Conservation (phyloP, 83 land plant genomes). For the Picea mariana region DNA sequence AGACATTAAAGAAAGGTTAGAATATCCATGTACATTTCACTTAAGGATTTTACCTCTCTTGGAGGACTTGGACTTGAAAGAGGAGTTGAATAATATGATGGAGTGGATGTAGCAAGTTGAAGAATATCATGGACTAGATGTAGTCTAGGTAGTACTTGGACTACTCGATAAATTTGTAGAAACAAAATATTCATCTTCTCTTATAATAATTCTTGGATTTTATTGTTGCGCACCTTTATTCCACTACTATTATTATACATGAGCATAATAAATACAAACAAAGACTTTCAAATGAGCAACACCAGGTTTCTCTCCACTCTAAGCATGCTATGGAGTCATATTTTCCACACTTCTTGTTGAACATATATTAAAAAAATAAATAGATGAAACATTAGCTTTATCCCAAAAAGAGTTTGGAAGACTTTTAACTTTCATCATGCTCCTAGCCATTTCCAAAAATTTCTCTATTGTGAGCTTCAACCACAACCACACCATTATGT, state of each 20-base stretch:
- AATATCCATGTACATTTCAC: too few relatives aligned
- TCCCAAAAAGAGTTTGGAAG: slow-evolving; percentile 32
- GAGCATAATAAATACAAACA: not conserved
- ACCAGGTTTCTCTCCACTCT: not conserved
- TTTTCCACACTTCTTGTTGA: slow-evolving; percentile 12
- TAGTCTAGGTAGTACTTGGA: too few relatives aligned
- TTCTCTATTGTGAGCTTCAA: slow-evolving; percentile 14
- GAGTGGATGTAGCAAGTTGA: too few relatives aligned
- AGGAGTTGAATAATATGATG: too few relatives aligned
- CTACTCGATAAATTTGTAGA: too few relatives aligned
- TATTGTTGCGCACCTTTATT: too few relatives aligned
- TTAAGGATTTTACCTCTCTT: too few relatives aligned
- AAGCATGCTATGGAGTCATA: slow-evolving; percentile 14
- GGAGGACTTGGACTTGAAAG: too few relatives aligned
- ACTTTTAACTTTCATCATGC: slow-evolving; percentile 13
- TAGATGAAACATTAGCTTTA: slow-evolving; percentile 12
- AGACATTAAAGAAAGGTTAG: too few relatives aligned
- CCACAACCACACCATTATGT: slow-evolving; percentile 19
- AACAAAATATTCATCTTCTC: too few relatives aligned
- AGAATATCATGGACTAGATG: too few relatives aligned
- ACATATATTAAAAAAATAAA: slow-evolving; percentile 15
- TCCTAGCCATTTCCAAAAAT: slow-evolving; percentile 19
- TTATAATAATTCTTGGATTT: too few relatives aligned
- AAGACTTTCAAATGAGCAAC: slow-evolving; percentile 10
- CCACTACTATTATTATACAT: not conserved